Evolutionary conservation across 768 basidiomycete genomes (phyloP).

Genomic region (Amanita fuliginea): DNA sequence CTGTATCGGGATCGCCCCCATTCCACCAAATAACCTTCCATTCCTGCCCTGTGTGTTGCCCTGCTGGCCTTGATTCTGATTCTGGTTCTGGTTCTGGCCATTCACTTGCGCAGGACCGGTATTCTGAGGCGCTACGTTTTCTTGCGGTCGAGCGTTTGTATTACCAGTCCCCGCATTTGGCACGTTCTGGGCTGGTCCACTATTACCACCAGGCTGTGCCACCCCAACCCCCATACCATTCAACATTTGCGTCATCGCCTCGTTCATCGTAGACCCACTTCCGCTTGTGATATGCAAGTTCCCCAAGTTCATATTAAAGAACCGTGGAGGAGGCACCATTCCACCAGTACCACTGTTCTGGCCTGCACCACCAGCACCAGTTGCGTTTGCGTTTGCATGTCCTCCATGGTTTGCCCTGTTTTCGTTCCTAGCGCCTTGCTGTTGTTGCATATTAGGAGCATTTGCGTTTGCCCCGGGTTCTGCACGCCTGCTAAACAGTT

Average conservation of each 20-base stretch:
- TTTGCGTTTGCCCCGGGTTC: background rate
- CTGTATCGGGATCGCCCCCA: background rate
- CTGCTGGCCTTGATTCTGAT: background rate
- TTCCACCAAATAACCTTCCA: background rate
- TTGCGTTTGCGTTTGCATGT: background rate
- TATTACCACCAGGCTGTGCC: background rate
- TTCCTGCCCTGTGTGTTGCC: background rate
- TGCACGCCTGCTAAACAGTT: background rate
- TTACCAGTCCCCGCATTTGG: background rate
- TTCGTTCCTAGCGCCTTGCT: background rate
- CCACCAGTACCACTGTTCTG: too few relatives aligned
- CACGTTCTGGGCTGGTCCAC: background rate
- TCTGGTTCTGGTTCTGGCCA: background rate
- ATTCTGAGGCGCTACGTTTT: background rate
- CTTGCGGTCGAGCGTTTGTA: background rate
- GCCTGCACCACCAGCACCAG: background rate
- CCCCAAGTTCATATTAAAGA: conserved; percentile 3
- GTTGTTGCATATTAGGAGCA: background rate
- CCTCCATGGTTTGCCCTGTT: background rate
- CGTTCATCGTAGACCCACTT: conserved; percentile 15
- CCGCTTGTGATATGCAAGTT: conserved; percentile 13
- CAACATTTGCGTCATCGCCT: conserved; percentile 16
- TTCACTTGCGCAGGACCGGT: background rate
- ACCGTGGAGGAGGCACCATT: background rate
- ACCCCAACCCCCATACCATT: conserved; percentile 7